These are phyloP conservation scores for Cardiospermum halicacabum DNA, from an alignment of 345 rosid species.

Conservation along the genomic window DNA sequence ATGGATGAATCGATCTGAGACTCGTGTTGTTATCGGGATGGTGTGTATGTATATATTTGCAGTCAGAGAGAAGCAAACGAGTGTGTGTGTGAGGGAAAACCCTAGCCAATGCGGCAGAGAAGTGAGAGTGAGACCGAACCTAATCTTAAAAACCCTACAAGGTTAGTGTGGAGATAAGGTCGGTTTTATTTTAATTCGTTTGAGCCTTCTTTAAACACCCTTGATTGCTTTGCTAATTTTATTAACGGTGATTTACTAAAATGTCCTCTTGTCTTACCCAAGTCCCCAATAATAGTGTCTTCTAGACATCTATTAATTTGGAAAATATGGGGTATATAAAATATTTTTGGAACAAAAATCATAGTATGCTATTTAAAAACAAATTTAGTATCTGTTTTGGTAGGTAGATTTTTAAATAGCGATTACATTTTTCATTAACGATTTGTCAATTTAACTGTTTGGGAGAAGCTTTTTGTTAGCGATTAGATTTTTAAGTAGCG, in stretches of 20 bases:
- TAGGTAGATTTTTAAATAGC: too few species aligned
- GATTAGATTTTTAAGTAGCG: too few species aligned
- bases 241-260: neutral
- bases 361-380: too few species aligned
- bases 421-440: too few species aligned
- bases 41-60: constrained; percentile 13
- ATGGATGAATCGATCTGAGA: constrained; percentile 21
- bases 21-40: neutral
- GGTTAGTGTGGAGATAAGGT: constrained; percentile 8
- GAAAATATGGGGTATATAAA: too few species aligned
- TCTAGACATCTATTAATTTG: too few species aligned
- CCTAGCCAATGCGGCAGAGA: constrained; percentile 58
- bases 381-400: too few species aligned
- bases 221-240: neutral
- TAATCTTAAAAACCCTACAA: constrained; percentile 45
- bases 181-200: constrained; percentile 2
- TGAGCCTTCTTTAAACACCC: neutral
- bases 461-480: too few species aligned
- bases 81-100: constrained; percentile 22
- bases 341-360: too few species aligned
- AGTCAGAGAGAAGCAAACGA: constrained; percentile 3
- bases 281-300: too few species aligned
- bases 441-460: too few species aligned
- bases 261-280: too few species aligned
- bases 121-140: constrained; percentile 3